Conservation (phyloP, 2,329 filamentous ascomycete species). For the Diaporthe citri region DNA sequence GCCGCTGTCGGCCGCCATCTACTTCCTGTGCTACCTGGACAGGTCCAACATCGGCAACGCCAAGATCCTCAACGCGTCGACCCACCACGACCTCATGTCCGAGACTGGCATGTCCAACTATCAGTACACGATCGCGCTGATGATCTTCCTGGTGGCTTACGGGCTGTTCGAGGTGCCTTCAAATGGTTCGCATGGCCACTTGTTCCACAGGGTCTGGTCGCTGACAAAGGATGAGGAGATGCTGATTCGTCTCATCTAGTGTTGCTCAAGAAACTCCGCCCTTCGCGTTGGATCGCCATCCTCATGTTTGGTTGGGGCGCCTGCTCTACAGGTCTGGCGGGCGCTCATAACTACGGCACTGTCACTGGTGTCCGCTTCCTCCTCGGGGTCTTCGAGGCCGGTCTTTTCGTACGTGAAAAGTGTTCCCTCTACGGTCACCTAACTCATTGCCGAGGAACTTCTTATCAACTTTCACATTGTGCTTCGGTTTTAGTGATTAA, state of each 20-base stretch:
- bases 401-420: slow-evolving; percentile 73
- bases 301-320: slow-evolving; percentile 76
- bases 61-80: slow-evolving; percentile 71
- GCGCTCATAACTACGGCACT: slow-evolving; percentile 70
- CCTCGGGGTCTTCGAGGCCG: slow-evolving; percentile 77
- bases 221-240: neutral
- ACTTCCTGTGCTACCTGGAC: slow-evolving; percentile 70
- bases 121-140: slow-evolving; percentile 68
- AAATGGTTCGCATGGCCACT: slow-evolving; percentile 55
- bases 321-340: slow-evolving; percentile 75
- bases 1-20: slow-evolving; percentile 65
- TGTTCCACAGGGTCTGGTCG: too few relatives aligned
- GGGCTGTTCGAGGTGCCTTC: slow-evolving; percentile 71
- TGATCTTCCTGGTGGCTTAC: slow-evolving; percentile 71
- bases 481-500: too few relatives aligned
- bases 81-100: slow-evolving; percentile 69
- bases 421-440: too few relatives aligned
- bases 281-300: slow-evolving; percentile 72
- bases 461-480: too few relatives aligned
- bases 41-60: slow-evolving; percentile 73
- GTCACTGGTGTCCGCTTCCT: slow-evolving; percentile 75
- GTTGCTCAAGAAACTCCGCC: slow-evolving; percentile 70
- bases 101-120: slow-evolving; percentile 70
- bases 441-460: too few relatives aligned
- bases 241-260: slow-evolving; percentile 45